phyloP scores from a whole-genome alignment of 2,329 filamentous ascomycete species.

The Aureobasidium sp. region DNA sequence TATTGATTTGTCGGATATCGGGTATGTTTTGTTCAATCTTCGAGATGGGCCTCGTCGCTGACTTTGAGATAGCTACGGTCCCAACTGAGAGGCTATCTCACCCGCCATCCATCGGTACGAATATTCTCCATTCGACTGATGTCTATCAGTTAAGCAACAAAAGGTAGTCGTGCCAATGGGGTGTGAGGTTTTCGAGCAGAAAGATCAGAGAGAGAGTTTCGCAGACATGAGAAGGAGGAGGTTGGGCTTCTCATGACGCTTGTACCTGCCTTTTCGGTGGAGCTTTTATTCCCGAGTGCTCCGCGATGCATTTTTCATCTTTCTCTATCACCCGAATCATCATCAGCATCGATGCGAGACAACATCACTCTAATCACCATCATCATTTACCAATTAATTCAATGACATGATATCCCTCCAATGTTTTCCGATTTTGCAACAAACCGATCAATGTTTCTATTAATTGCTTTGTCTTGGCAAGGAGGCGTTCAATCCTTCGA shows the following conservation, averaged over 20 bases:
- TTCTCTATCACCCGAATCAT: too few relatives aligned
- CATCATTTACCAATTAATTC: too few relatives aligned
- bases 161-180: too few relatives aligned
- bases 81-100: neutral
- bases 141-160: too few relatives aligned
- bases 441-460: neutral
- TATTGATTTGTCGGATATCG: neutral
- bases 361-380: too few relatives aligned
- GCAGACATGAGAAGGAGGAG: too few relatives aligned
- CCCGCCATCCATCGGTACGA: too few relatives aligned
- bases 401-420: too few relatives aligned
- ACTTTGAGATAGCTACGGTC: neutral
- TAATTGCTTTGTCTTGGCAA: neutral
- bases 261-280: neutral
- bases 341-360: too few relatives aligned
- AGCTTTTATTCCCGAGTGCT: neutral
- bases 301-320: neutral
- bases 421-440: neutral
- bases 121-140: too few relatives aligned
- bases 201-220: too few relatives aligned
- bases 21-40: neutral
- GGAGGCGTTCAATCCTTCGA: neutral
- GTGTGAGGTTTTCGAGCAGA: too few relatives aligned
- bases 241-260: neutral
- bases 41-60: neutral